Base-by-base conservation (phyloP, 768 basidiomycete species). In the Pluteus cervinus region DNA sequence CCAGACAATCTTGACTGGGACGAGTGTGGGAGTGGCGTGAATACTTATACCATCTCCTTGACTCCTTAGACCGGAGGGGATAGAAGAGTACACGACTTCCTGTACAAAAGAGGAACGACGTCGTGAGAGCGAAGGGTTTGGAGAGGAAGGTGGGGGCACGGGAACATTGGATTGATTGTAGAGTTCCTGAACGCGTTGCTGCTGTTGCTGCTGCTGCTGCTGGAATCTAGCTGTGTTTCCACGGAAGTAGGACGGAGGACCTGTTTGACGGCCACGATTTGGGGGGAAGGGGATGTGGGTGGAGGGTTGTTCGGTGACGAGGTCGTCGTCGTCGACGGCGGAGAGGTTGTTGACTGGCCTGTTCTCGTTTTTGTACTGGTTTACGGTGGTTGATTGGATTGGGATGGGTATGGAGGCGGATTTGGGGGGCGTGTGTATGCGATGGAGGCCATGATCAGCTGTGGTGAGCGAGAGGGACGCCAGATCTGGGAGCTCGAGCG, bases 401-500 rank as follows among this genome's bases (percentile, higher is more conserved):
- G 66, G 67, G 44, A 69, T 69, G 4, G 67, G 63, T 36, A 69
- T 69, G 6, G 61, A 57, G 14, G 57, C 54, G 3, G 62, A 60
- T 32, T 60, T 63, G 4, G 58, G 43, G 1, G 58, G 48, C 32
- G 44, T 40, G 30, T 45, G 36, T 37, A 46, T 37, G 38, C 41
- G 35, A 24, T 41, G 41, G 28, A 37, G 43, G 34, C 35, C 35
- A 34, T 35, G 42, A 37, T 26, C 8, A 9, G 49, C 43, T 22
- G 53, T 45, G 2, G 55, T 47, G n/a, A 56, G 36, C 2, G 62
- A 51, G 5, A 69, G 52, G 3, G 60, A 61, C 12, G 62, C 67
- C 24, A 87, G 76, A 64, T 86, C 84, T 37, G 84, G 84, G 17
- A 87, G 68, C 54, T 87, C 81, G 14, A 87, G 74, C 0, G 80